A percentile compares a stretch with the other conserved stretches of the same genome.
Evolutionary conservation across 176 grass and related monocot species (phyloP).

Genomic region (Zizania latifolia): DNA sequence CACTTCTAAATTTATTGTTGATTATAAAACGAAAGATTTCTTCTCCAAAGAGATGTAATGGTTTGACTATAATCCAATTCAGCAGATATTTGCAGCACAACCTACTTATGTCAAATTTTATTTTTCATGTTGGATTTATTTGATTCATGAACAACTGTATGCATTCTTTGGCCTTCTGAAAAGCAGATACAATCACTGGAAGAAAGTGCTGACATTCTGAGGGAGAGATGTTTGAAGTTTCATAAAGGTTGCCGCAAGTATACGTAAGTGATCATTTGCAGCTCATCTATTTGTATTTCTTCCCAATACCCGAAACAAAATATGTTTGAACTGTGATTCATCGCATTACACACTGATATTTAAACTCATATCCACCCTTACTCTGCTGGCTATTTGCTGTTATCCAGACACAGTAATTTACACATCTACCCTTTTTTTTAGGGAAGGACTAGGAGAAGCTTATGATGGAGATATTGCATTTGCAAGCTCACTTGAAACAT

Average conservation of each 20-base stretch:
- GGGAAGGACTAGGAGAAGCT: conserved; percentile 82
- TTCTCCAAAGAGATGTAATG: background rate
- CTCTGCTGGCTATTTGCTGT: background rate
- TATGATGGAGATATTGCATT: conserved; percentile 98
- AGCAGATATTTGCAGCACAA: background rate
- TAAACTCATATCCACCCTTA: background rate
- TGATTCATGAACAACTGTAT: background rate
- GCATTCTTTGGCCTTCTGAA: conserved; percentile 11
- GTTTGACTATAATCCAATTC: background rate
- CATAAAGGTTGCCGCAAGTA: conserved; percentile 98
- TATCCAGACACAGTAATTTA: conserved; percentile 11
- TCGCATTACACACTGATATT: conserved; percentile 3
- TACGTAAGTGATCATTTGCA: conserved; percentile 65
- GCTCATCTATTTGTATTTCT: conserved; percentile 7
- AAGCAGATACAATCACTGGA: conserved; percentile 95
- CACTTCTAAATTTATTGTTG: background rate
- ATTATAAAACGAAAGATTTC: background rate
- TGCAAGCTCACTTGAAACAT: conserved; percentile 89
- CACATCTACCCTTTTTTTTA: conserved; percentile 36
- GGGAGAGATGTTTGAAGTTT: conserved; percentile 95
- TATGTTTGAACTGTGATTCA: conserved; percentile 11
- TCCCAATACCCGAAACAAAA: background rate
- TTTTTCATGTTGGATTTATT: background rate
- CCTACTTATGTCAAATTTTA: background rate
- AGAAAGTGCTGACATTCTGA: conserved; percentile 74